Percentiles rank a stretch among this genome's conserved stretches.
phyloP scores from a whole-genome alignment of 192 early-diverging fungal species.

The Funneliformis geosporum region DNA sequence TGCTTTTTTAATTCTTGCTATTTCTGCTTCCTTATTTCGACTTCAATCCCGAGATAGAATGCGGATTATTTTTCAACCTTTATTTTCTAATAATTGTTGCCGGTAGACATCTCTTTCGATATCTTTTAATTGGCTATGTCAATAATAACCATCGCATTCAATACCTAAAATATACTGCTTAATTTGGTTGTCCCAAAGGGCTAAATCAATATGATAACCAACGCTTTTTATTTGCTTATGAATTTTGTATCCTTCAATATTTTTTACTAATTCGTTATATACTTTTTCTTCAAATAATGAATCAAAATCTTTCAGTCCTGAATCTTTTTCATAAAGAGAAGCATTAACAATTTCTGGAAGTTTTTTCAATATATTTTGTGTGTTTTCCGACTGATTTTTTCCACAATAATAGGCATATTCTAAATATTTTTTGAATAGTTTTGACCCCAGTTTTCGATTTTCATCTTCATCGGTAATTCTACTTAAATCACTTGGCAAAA shows the following conservation, averaged over 20 bases:
- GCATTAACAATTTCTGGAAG: neutral
- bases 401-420: neutral
- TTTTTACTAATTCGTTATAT: neutral
- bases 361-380: neutral
- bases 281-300: neutral
- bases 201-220: neutral
- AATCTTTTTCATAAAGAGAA: neutral
- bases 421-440: conserved; percentile 2
- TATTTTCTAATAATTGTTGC: neutral
- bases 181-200: neutral
- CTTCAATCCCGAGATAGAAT: neutral
- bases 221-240: neutral
- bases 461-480: conserved; percentile 2
- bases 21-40: neutral
- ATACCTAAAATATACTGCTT: neutral
- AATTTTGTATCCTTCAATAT: neutral
- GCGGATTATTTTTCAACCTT: conserved; percentile 3
- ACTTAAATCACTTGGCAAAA: neutral
- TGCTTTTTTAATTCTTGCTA: neutral
- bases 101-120: neutral
- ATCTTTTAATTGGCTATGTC: neutral
- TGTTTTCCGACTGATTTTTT: neutral
- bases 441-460: neutral
- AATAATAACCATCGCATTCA: neutral
- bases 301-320: neutral